phyloP scores from a whole-genome alignment of 2,329 filamentous ascomycete genomes.

The Keithomyces neogunnii region DNA sequence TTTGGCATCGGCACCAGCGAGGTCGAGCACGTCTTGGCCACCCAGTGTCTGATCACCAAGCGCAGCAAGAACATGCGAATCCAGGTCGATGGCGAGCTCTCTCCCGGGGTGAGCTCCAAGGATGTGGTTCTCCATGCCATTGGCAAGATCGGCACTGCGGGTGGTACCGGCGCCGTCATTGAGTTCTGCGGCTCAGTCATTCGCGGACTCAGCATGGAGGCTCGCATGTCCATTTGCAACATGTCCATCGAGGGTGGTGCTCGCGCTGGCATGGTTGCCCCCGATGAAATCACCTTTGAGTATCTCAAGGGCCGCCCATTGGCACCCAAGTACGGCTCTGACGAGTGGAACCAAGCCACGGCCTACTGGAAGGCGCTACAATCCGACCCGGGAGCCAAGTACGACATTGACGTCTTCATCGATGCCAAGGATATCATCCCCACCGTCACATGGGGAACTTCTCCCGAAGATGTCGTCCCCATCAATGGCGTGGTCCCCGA shows the following conservation, averaged over 20 bases:
- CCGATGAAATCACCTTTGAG: slow-evolving; percentile 87
- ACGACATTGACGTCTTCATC: slow-evolving; percentile 81
- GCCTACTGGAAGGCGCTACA: slow-evolving; percentile 82
- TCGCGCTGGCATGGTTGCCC: slow-evolving; percentile 92
- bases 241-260: slow-evolving; percentile 98
- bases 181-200: slow-evolving; percentile 97
- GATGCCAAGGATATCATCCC: slow-evolving; percentile 89
- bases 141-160: slow-evolving; percentile 87
- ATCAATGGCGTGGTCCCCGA: slow-evolving; percentile 88
- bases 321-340: slow-evolving; percentile 73
- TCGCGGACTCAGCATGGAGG: slow-evolving; percentile 83
- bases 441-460: slow-evolving; percentile 94
- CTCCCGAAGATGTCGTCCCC: slow-evolving; percentile 89
- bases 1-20: slow-evolving; percentile 98
- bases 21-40: slow-evolving; percentile 96
- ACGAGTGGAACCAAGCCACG: slow-evolving; percentile 82
- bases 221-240: slow-evolving; percentile 98
- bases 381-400: slow-evolving; percentile 82
- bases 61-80: slow-evolving; percentile 98
- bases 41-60: slow-evolving; percentile 89
- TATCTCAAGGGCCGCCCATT: slow-evolving; percentile 89
- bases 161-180: slow-evolving; percentile 88
- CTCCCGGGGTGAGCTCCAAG: slow-evolving; percentile 90
- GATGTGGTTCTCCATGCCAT: slow-evolving; percentile 92
- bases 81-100: slow-evolving; percentile 84